These are phyloP conservation scores for Exophiala oligosperma DNA, from an alignment of 2,329 filamentous ascomycete genomes.

Conservation along the genomic window DNA sequence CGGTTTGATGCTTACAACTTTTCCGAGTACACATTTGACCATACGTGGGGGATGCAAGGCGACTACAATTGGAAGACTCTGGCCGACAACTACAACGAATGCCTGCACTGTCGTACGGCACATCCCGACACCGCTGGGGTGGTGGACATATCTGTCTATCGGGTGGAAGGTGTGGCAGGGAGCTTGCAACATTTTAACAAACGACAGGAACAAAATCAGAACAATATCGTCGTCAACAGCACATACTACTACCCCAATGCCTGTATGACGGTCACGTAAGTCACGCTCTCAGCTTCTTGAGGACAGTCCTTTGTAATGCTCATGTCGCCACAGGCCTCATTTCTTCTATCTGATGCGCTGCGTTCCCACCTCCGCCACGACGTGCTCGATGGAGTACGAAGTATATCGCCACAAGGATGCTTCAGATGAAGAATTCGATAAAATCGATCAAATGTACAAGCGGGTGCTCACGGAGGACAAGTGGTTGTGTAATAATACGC, in stretches of 20 bases:
- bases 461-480: not conserved
- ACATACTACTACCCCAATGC: too few species aligned
- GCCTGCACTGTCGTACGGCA: too few species aligned
- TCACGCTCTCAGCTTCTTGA: too few species aligned
- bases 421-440: constrained; percentile 57
- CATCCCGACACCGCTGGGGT: too few species aligned
- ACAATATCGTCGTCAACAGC: too few species aligned
- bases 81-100: constrained; percentile 24
- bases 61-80: constrained; percentile 24
- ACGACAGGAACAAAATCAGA: too few species aligned
- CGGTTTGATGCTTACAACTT: constrained; percentile 54
- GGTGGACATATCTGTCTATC: too few species aligned
- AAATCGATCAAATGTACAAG: constrained; percentile 41
- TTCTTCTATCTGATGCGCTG: too few species aligned
- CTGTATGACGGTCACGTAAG: too few species aligned
- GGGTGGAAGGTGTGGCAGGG: too few species aligned
- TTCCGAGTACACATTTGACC: constrained; percentile 51
- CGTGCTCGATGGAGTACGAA: constrained; percentile 60
- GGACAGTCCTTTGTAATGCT: too few species aligned
- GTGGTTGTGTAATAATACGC: not conserved
- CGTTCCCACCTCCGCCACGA: constrained; percentile 37
- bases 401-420: constrained; percentile 63
- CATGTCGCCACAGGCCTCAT: constrained; percentile 26
- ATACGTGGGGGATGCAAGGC: constrained; percentile 25
- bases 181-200: too few species aligned